Evolutionary conservation across 2,329 filamentous ascomycete genomes (phyloP).

Genomic region (Trichoderma brevicompactum): DNA sequence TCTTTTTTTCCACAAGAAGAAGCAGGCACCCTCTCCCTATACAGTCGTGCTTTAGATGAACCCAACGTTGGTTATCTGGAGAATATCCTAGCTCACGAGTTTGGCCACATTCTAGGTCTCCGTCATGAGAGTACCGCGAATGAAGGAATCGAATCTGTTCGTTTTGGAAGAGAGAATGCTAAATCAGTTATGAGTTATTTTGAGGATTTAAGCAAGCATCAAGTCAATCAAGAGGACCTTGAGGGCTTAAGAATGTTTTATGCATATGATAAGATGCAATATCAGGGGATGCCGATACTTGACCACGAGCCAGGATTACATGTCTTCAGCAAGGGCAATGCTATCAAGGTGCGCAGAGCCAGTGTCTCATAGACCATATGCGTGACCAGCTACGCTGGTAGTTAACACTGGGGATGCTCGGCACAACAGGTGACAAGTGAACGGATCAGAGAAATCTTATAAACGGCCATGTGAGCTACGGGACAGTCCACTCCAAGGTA

Average conservation of each 20-base stretch:
- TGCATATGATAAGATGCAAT: not conserved
- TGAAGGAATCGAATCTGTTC: not conserved
- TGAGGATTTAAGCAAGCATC: not conserved
- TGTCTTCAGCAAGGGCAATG: not conserved
- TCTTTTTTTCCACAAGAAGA: not conserved
- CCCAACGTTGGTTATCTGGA: not conserved
- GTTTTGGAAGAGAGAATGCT: not conserved
- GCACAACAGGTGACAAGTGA: no score
- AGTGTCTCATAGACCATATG: no score
- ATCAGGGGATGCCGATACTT: not conserved
- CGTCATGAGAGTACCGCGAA: not conserved
- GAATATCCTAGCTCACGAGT: conserved; percentile 9
- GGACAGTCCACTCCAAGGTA: not conserved
- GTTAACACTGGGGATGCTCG: no score
- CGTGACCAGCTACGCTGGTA: no score
- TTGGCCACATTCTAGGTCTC: not conserved
- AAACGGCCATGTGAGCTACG: no score
- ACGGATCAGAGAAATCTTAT: not conserved
- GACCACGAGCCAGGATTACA: not conserved
- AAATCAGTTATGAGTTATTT: conserved; percentile 5
- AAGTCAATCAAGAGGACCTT: not conserved
- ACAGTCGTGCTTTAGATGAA: not conserved
- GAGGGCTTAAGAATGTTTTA: not conserved
- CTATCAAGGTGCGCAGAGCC: no score
- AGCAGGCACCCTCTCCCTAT: not conserved